Evolutionary conservation across 352 stramenopile species (phyloP), one percentile per base, ranked within the genome.

Genomic region (Phytophthora idaei): DNA sequence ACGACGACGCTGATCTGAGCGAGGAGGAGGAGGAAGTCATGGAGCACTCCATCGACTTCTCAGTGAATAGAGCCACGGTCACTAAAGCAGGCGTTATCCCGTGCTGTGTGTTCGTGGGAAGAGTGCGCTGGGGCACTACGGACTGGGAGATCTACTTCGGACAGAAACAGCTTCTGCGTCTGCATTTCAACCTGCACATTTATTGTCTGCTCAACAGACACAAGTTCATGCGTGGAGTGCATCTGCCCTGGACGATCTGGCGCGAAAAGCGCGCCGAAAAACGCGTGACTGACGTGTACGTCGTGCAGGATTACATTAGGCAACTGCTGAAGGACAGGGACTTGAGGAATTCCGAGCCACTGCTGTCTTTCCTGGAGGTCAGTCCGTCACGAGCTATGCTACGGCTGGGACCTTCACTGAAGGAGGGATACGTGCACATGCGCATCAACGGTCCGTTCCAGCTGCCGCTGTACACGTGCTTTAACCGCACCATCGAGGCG

Each of bases 351-450:
- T 93, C 84, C 4, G 88, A 95, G 45, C 77, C 84, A 21, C 58
- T 95, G 54, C 58, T 95, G 51, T 83, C 80, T 17, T 95, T 95
- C 45, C 59, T 95, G 21, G 88, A 94, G 53, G 83, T 94, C 21
- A 93, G 83, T 39, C 84, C 88, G 45, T 91, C 85, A 17, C 81
- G 88, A 3, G 76, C 85, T 27, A 90, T 92, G 83, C 71, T 86
- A 27, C 79, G 84, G 6, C 88, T 92, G 21, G 87, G 87, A 1
- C 84, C 85, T 25, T 94, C 85, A 29, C 60, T 94, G 17, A 95
- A 95, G 32, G 88, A 95, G 70, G 88, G 88, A 14, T 95, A 95
- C 64, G 88, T 93, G 49, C 88, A 95, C 74, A 93, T 95, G 88
- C 86, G 87, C 71, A 92, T 93, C 59, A 95, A 94, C 68, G 88